A percentile compares a stretch with the other conserved stretches of the same genome.
Conservation (phyloP, 352 stramenopile genomes). For the Globisporangium paddicum region DNA sequence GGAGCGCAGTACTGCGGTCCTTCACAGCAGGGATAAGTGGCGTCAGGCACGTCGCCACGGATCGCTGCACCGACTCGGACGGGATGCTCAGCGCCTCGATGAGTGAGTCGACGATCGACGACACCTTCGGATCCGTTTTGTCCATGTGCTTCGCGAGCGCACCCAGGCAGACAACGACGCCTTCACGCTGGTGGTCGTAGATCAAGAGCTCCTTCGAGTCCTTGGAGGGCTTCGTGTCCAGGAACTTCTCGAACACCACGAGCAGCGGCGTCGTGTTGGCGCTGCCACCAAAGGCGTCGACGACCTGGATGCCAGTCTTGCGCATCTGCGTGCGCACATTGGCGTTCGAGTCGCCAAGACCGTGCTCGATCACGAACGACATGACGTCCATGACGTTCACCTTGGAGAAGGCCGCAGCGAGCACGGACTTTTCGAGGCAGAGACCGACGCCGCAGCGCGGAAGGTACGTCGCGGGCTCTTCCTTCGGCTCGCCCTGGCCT, state of each 20-base stretch:
- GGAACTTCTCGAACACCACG: constrained; percentile 67
- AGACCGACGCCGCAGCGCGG: constrained; percentile 70
- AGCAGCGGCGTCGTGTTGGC: constrained; percentile 64
- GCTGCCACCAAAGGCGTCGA: constrained; percentile 61
- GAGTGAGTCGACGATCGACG: constrained; percentile 83
- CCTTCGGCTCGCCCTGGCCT: constrained; percentile 40
- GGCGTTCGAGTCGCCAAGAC: constrained; percentile 63
- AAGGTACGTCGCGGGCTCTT: constrained; percentile 53
- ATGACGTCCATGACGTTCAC: constrained; percentile 59
- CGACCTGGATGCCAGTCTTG: constrained; percentile 77
- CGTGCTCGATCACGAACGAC: constrained; percentile 79
- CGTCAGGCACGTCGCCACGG: constrained; percentile 87
- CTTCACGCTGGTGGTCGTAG: constrained; percentile 88
- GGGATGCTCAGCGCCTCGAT: constrained; percentile 89
- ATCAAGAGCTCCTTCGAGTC: constrained; percentile 44
- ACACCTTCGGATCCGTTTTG: constrained; percentile 85
- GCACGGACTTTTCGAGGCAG: constrained; percentile 69
- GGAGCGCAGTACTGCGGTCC: constrained; percentile 62
- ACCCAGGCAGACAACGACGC: constrained; percentile 88
- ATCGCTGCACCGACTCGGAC: constrained; percentile 91
- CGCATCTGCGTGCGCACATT: constrained; percentile 80
- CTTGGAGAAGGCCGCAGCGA: constrained; percentile 40
- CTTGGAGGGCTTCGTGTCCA: constrained; percentile 54
- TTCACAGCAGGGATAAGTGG: constrained; percentile 85
- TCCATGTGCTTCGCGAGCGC: constrained; percentile 89